phyloP scores from a whole-genome alignment of 2,329 filamentous ascomycete genomes.

The Xenosphaeropsis pyriputrescens region DNA sequence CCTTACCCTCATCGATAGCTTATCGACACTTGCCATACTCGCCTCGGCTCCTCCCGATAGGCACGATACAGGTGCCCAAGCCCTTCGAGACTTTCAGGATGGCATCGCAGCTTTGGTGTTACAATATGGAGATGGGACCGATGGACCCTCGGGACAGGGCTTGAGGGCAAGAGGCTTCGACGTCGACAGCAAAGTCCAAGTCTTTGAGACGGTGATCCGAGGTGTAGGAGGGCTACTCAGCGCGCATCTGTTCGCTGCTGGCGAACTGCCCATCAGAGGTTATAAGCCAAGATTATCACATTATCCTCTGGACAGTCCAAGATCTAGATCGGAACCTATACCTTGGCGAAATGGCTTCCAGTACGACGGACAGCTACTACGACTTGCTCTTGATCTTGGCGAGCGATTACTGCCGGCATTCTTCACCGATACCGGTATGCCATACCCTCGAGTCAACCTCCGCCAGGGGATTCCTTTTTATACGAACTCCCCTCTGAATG shows the following conservation, averaged over 20 bases:
- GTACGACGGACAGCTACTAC: conserved; percentile 80
- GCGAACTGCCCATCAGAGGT: conserved; percentile 72
- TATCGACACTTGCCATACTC: conserved; percentile 86
- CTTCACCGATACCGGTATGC: conserved; percentile 78
- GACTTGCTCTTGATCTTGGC: conserved; percentile 77
- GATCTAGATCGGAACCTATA: conserved; percentile 26
- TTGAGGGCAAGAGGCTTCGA: conserved; percentile 71
- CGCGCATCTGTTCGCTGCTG: conserved; percentile 84
- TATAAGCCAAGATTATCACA: conserved; percentile 38
- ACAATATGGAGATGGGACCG: conserved; percentile 75
- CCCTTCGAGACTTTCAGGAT: conserved; percentile 63
- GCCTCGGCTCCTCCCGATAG: conserved; percentile 55
- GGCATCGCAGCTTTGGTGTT: conserved; percentile 63
- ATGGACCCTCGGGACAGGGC: conserved; percentile 54
- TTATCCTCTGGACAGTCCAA: too few species aligned
- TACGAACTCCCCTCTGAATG: conserved; percentile 66
- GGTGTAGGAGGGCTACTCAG: conserved; percentile 84
- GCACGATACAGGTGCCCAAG: conserved; percentile 38
- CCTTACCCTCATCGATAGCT: conserved; percentile 83
- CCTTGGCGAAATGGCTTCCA: conserved; percentile 62
- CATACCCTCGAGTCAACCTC: conserved; percentile 88
- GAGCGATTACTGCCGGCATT: conserved; percentile 82
- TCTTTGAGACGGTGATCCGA: conserved; percentile 95
- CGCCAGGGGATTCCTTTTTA: conserved; percentile 88
- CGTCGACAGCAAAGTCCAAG: conserved; percentile 93